Evolutionary conservation across 805 yeast species (phyloP).

Genomic region (Sungouiozyma ichnusensis): DNA sequence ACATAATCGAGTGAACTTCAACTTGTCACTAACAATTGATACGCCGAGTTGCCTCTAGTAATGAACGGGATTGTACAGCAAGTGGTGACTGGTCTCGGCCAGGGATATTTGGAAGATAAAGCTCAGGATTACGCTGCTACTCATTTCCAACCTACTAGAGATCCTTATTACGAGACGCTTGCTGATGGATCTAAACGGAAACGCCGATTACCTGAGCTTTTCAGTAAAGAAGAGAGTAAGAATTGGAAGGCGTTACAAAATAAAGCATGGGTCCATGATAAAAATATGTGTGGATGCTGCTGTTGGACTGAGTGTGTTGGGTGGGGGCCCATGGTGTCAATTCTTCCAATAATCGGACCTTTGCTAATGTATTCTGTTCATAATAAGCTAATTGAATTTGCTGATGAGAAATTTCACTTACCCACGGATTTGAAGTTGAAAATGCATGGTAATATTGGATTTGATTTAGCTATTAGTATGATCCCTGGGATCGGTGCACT

Average conservation of each 20-base stretch:
- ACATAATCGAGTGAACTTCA: neutral
- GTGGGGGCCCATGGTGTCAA: constrained; percentile 57
- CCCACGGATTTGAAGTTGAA: constrained; percentile 54
- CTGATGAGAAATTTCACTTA: constrained; percentile 44
- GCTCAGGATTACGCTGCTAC: constrained; percentile 20
- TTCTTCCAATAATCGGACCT: constrained; percentile 83
- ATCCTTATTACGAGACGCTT: constrained; percentile 51
- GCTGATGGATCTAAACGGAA: constrained; percentile 36
- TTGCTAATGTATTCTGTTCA: constrained; percentile 70
- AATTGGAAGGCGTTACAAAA: constrained; percentile 65
- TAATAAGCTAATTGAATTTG: constrained; percentile 48
- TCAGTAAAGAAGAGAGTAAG: constrained; percentile 47
- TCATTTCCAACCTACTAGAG: constrained; percentile 29
- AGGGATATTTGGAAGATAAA: constrained; percentile 15
- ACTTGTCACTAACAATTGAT: neutral
- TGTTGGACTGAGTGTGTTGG: constrained; percentile 62
- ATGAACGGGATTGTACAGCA: constrained; percentile 10
- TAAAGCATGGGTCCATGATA: constrained; percentile 82
- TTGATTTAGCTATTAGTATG: constrained; percentile 65
- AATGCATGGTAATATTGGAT: constrained; percentile 62
- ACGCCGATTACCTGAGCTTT: constrained; percentile 36
- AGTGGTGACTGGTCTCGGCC: constrained; percentile 4
- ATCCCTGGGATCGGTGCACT: constrained; percentile 75
- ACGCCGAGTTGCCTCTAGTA: too few species aligned
- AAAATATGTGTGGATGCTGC: constrained; percentile 67